Evolutionary conservation across 1,284 basidiomycete genomes (phyloP), one percentile per base, ranked within the genome.

Genomic region (Grifola frondosa): DNA sequence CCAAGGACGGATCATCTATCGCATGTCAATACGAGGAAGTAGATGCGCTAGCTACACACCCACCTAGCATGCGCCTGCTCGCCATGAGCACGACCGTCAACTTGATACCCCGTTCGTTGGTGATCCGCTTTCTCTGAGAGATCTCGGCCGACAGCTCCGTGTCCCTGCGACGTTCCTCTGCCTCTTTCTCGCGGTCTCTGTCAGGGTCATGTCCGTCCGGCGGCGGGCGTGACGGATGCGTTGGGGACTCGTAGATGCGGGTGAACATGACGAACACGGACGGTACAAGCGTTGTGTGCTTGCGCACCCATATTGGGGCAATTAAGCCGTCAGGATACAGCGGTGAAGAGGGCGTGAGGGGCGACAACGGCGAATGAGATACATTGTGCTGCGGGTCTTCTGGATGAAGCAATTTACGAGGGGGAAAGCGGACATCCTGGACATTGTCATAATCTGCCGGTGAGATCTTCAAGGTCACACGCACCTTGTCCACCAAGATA

Each of bases 231-330:
- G 71, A 58, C 15, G 61, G 55, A 9, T 68, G 58, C 11, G 59
- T 62, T 0, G 75, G 72, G 10, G 69, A 69, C 61, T 96, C 91
- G 59, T 77, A 91, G 46, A 98, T 73, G 37, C 87, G 80, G 48
- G 89, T 70, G 62, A 97, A 96, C 36, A 95, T 72, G 5, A 98
- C 89, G 64, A 97, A 97, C 0, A 97, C 92, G 13, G 89, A 84
- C 0, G 96, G 95, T 0, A 98, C 71, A 24, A 96, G 80, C 7
- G 91, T 84, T 0, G 91, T 88, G 59, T 98, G 95, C 66, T 97
- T 99, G 34, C 94, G 78, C 13, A 97, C 83, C 96, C 96, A 99
- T 56, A 98, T 91, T 0, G 95, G 96, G 1, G 95, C 92, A 44
- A 99, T 91, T 36, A 99, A 70, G 1, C 96, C 96, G 62, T 99